Evolutionary conservation across 345 rosid species (phyloP).

Genomic region (Excoecaria cochinchinensis): DNA sequence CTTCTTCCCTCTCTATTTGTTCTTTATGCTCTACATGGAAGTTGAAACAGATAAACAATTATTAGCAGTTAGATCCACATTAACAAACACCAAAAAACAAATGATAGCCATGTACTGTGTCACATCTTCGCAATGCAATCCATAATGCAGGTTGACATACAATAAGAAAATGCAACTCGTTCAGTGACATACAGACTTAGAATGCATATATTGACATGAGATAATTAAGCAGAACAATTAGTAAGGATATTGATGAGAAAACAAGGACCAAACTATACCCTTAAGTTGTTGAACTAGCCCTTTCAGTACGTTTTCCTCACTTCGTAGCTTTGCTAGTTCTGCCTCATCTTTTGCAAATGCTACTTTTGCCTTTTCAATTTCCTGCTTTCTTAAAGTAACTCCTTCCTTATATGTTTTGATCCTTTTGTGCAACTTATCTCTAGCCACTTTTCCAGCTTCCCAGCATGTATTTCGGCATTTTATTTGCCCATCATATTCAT

Average conservation of each 20-base stretch:
- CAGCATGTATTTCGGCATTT: slow-evolving; percentile 80
- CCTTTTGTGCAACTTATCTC: slow-evolving; percentile 62
- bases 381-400: slow-evolving; percentile 46
- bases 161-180: not conserved
- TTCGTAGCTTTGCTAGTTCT: slow-evolving; percentile 60
- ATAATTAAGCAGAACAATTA: slow-evolving; percentile 2
- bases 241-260: not conserved
- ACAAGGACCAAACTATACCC: slow-evolving; percentile 44
- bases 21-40: slow-evolving; percentile 67
- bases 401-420: slow-evolving; percentile 70
- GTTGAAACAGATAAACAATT: slow-evolving; percentile 18
- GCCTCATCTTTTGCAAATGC: slow-evolving; percentile 69
- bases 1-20: slow-evolving; percentile 81
- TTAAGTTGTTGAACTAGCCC: slow-evolving; percentile 71
- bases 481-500: slow-evolving; percentile 75
- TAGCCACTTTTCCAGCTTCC: slow-evolving; percentile 92
- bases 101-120: not conserved
- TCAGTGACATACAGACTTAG: not conserved
- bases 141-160: not conserved
- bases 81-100: not conserved
- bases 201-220: not conserved
- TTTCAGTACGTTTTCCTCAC: slow-evolving; percentile 73
- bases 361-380: slow-evolving; percentile 56
- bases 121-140: slow-evolving; percentile 10
- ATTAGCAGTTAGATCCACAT: slow-evolving; percentile 10